Percentiles rank a stretch among this genome's conserved stretches.
phyloP scores from a whole-genome alignment of 345 rosid genomes.

The Arabis alpina region DNA sequence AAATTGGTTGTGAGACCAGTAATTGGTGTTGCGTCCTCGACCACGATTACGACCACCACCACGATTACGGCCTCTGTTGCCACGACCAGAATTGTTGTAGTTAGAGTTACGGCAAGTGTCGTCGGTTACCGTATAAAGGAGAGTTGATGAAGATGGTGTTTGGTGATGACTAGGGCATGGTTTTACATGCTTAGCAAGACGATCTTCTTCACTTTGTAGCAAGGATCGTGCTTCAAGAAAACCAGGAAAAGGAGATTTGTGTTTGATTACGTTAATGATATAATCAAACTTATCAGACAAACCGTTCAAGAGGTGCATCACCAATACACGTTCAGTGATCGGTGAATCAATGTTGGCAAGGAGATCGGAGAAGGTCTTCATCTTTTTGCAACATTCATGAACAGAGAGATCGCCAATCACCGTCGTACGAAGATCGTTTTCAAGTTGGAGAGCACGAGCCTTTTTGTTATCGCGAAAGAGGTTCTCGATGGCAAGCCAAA shows the following conservation, averaged over 20 bases:
- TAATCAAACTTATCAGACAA: neutral
- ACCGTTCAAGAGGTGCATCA: neutral
- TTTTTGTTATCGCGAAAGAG: neutral
- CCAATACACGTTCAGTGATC: neutral
- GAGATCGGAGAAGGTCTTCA: neutral
- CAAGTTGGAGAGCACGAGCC: neutral
- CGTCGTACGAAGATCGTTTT: neutral
- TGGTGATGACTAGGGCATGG: too few relatives aligned
- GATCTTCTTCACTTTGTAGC: neutral
- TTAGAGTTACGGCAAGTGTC: too few relatives aligned
- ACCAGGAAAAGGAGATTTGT: neutral
- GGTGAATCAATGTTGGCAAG: neutral
- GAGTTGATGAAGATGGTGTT: too few relatives aligned
- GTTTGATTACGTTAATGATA: neutral
- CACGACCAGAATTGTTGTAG: too few relatives aligned
- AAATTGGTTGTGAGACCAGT: too few relatives aligned
- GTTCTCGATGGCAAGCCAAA: neutral
- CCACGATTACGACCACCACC: too few relatives aligned
- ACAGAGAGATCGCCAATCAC: neutral
- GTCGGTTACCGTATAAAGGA: too few relatives aligned
- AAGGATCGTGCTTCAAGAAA: neutral
- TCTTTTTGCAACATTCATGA: neutral
- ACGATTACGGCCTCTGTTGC: too few relatives aligned
- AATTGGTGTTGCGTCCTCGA: too few relatives aligned
- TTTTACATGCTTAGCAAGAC: neutral